phyloP scores from a whole-genome alignment of 2,329 filamentous ascomycete genomes.

The Aspergillus melleus region DNA sequence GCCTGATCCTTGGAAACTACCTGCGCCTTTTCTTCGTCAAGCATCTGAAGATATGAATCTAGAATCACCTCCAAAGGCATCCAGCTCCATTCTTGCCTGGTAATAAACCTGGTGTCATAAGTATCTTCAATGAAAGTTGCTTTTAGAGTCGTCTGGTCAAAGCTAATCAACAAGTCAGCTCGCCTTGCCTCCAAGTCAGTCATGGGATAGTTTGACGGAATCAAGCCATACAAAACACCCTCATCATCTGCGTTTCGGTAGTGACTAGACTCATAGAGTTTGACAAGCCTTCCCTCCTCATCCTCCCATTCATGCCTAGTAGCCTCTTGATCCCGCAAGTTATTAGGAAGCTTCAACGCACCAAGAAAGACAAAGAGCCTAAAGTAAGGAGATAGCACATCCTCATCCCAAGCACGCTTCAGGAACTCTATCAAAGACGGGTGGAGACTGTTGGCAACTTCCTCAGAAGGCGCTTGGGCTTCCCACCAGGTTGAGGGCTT shows the following conservation, averaged over 20 bases:
- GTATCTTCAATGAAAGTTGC: slow-evolving; percentile 11
- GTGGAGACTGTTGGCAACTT: slow-evolving; percentile 7
- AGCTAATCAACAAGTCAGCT: slow-evolving; percentile 8
- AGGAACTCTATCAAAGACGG: slow-evolving; percentile 13
- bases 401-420: slow-evolving; percentile 10
- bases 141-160: slow-evolving; percentile 12
- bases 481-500: slow-evolving; percentile 12
- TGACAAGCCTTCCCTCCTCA: slow-evolving; percentile 10
- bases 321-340: slow-evolving; percentile 1
- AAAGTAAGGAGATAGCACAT: slow-evolving; percentile 2
- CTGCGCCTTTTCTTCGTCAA: slow-evolving; percentile 11
- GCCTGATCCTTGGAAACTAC: slow-evolving; percentile 1
- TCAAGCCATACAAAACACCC: slow-evolving; percentile 8
- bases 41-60: slow-evolving; percentile 12
- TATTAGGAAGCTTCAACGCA: slow-evolving; percentile 2
- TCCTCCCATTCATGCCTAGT: slow-evolving; percentile 3
- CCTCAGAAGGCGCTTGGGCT: slow-evolving; percentile 6
- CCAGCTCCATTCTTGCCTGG: slow-evolving; percentile 11
- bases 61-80: slow-evolving; percentile 15
- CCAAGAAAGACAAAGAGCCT: slow-evolving; percentile 3
- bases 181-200: background rate
- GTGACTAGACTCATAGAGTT: slow-evolving; percentile 10
- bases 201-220: background rate
- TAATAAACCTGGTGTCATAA: slow-evolving; percentile 5
- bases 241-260: slow-evolving; percentile 9